A percentile compares a stretch with the other conserved stretches of the same genome.
phyloP scores from a whole-genome alignment of 1,284 basidiomycete genomes.

The Ustilago tritici region DNA sequence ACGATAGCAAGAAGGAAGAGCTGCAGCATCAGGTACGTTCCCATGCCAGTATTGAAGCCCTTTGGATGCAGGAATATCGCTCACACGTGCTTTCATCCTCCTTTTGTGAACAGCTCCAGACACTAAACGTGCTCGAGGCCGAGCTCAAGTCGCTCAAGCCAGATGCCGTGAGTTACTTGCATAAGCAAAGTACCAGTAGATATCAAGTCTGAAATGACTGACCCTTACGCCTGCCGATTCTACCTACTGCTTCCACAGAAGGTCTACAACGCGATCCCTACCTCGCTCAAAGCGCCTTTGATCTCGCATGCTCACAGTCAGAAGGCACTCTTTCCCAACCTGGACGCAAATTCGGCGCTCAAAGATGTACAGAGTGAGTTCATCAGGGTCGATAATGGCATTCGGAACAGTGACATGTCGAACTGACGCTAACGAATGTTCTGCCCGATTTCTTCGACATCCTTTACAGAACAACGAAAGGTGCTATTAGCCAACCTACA shows the following conservation, averaged over 20 bases:
- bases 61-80: neutral
- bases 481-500: conserved; percentile 29
- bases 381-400: neutral
- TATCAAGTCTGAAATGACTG: too few species aligned
- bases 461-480: conserved; percentile 23
- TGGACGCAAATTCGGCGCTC: conserved; percentile 30
- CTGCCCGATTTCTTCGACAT: too few species aligned
- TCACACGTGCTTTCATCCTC: neutral
- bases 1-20: conserved; percentile 9
- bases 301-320: conserved; percentile 39
- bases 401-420: neutral
- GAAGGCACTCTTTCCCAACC: conserved; percentile 32
- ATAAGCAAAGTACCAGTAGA: neutral
- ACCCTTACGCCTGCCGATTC: too few species aligned
- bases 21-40: conserved; percentile 18
- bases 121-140: conserved; percentile 31
- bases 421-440: neutral
- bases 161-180: conserved; percentile 24
- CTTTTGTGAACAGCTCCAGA: conserved; percentile 22
- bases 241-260: conserved; percentile 14
- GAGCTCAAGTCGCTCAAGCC: conserved; percentile 37
- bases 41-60: neutral
- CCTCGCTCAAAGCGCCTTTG: conserved; percentile 23
- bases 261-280: conserved; percentile 36
- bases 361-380: conserved; percentile 39